Base-by-base conservation (phyloP, 352 stramenopile species). In the Stramenopiles sp. region DNA sequence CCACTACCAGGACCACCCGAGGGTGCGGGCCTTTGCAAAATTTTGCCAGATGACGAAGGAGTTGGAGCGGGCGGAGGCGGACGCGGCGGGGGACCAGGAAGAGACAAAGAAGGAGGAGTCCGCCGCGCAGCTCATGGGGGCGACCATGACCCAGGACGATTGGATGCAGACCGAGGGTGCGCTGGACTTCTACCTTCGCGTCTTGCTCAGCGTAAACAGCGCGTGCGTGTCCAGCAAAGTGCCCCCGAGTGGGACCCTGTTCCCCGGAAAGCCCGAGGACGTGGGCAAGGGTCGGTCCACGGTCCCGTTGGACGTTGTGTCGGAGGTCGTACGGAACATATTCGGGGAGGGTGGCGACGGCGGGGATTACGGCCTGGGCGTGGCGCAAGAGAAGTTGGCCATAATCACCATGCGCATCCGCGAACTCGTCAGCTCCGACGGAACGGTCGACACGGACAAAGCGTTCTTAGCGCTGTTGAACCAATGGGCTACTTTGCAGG, bases 1-100 rank as follows among this genome's bases (percentile, higher is more conserved):
- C 0, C 74, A 87, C 25, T 76, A 85, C 48, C 33, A 68, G 0
- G 76, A 77, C 0, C 78, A 86, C 34, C 74, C 82, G 1, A 79
- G 84, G 30, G 84, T 86, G 3, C 25, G 82, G 32, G 75, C 92
- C 1, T 92, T 91, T 36, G 82, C 84, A 35, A 78, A 85, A 25
- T 77, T 92, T 25, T 90, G 84, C 49, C 86, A 81, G 48, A 88
- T 92, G 84, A 53, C 43, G 43, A 25, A 12, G 25, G 43, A 53
- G 25, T 25, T 53, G 12, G 43, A 53, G 25, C 43, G 43, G 25
- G 43, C 43, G 43, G 43, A 53, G 12, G 43, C 25, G 43, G 43
- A 53, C 25, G 25, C 12, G 25, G 12, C 43, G 12, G n/a, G n/a
- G n/a, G n/a, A n/a, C n/a, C 12, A 53, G 25, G 25, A 12, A 18